Percentiles rank a stretch among this genome's conserved stretches.
These are phyloP conservation scores for Rhizomucor miehei DNA, from an alignment of 371 early-diverging fungal genomes.

Conservation along the genomic window DNA sequence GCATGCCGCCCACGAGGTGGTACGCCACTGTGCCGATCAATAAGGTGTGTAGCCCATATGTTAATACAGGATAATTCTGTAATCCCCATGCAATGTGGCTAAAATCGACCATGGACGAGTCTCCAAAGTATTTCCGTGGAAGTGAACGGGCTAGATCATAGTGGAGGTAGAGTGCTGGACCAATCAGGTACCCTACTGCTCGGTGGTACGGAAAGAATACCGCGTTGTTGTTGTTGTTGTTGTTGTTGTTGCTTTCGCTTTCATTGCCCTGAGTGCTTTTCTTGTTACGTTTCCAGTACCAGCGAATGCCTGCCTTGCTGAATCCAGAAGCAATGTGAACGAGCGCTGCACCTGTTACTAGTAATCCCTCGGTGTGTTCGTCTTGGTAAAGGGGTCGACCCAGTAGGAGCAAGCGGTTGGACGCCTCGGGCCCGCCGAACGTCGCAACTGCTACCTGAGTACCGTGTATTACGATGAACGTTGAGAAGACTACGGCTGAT, in stretches of 20 bases:
- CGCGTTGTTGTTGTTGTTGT: conserved; percentile 3
- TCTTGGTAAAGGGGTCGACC: conserved; percentile 49
- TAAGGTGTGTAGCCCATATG: conserved; percentile 28
- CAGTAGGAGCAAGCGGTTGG: conserved; percentile 34
- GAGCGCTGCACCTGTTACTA: conserved; percentile 35
- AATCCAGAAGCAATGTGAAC: conserved; percentile 34
- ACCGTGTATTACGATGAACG: conserved; percentile 18
- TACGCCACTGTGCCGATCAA: conserved; percentile 26
- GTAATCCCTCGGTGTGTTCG: conserved; percentile 29
- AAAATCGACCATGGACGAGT: conserved; percentile 45
- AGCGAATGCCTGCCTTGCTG: conserved; percentile 27
- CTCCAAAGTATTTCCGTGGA: conserved; percentile 39
- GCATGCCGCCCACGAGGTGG: conserved; percentile 32
- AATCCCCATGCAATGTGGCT: conserved; percentile 41
- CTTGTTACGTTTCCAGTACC: conserved; percentile 17
- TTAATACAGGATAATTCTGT: conserved; percentile 36
- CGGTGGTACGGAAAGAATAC: conserved; percentile 21
- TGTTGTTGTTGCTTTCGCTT: conserved; percentile 1
- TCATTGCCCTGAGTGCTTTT: not conserved
- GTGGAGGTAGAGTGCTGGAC: conserved; percentile 32
- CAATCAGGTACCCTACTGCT: conserved; percentile 22
- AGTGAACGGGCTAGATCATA: conserved; percentile 29
- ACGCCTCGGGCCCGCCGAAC: conserved; percentile 25
- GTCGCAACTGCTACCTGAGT: conserved; percentile 25
- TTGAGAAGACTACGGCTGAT: conserved; percentile 36